Evolutionary conservation across 2,329 filamentous ascomycete genomes (phyloP).

Genomic region (Ploettnerulaceae sp.): DNA sequence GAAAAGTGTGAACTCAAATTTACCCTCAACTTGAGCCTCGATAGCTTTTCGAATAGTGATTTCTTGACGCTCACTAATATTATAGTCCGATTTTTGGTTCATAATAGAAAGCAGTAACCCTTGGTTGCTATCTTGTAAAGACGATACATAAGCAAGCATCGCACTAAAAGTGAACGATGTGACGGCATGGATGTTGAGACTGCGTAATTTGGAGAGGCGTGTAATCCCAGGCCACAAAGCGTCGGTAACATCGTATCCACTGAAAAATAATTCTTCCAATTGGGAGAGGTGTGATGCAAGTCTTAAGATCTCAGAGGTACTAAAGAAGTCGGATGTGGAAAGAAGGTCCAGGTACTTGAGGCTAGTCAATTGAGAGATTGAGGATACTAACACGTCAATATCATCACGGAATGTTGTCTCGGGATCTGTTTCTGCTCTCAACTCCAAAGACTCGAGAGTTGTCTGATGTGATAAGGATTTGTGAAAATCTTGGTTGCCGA

Average conservation of each 20-base stretch:
- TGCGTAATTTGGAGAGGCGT: slow-evolving; percentile 44
- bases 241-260: slow-evolving; percentile 49
- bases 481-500: slow-evolving; percentile 49
- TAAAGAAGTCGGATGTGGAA: slow-evolving; percentile 47
- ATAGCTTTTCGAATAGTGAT: slow-evolving; percentile 28
- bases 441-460: slow-evolving; percentile 41
- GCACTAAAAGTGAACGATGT: slow-evolving; percentile 50
- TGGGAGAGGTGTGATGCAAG: slow-evolving; percentile 39
- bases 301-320: slow-evolving; percentile 42
- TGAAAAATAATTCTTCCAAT: slow-evolving; percentile 53
- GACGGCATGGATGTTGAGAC: slow-evolving; percentile 48
- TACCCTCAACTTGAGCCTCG: slow-evolving; percentile 31
- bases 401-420: slow-evolving; percentile 44
- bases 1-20: slow-evolving; percentile 34
- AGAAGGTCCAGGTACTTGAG: slow-evolving; percentile 50
- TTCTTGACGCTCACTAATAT: slow-evolving; percentile 29
- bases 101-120: slow-evolving; percentile 33
- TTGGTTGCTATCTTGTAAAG: slow-evolving; percentile 34
- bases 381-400: slow-evolving; percentile 44
- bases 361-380: slow-evolving; percentile 47
- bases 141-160: slow-evolving; percentile 41
- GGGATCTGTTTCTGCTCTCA: slow-evolving; percentile 45
- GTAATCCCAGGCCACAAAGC: slow-evolving; percentile 42
- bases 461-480: slow-evolving; percentile 46
- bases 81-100: slow-evolving; percentile 29